Conservation (phyloP, 2,329 filamentous ascomycete genomes). For the Akanthomyces muscarius region DNA sequence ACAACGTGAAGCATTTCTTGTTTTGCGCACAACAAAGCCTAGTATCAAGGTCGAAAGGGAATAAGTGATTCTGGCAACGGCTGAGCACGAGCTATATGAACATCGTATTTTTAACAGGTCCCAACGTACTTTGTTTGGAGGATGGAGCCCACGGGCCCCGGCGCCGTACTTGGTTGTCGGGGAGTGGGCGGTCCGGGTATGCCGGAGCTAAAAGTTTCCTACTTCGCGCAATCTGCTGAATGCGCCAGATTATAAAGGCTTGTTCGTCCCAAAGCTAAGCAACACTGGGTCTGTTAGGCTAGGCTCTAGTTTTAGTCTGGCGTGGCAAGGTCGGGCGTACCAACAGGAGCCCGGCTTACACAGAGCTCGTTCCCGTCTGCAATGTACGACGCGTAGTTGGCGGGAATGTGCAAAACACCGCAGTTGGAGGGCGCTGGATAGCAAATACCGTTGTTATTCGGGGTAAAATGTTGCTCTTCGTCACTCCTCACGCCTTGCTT, state of each 20-base stretch:
- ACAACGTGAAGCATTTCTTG: constrained; percentile 25
- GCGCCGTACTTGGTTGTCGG: neutral
- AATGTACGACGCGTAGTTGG: neutral
- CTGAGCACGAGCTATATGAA: neutral
- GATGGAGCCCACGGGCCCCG: neutral
- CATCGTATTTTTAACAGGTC: neutral
- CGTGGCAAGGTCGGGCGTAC: neutral
- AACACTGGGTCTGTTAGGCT: neutral
- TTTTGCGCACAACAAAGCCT: neutral
- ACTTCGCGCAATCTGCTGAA: neutral
- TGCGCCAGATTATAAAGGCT: neutral
- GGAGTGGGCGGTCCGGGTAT: constrained; percentile 1
- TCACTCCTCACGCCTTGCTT: too few relatives aligned
- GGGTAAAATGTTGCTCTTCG: too few relatives aligned
- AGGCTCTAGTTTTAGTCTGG: neutral
- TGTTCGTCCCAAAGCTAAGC: neutral
- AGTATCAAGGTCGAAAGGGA: neutral
- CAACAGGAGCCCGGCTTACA: neutral
- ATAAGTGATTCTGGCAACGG: neutral
- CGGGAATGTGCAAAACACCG: too few relatives aligned
- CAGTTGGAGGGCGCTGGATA: too few relatives aligned
- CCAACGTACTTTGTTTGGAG: neutral
- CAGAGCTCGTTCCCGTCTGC: neutral
- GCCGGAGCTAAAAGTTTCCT: neutral
- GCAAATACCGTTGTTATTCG: too few relatives aligned